Base-by-base conservation (phyloP, 83 land plant species). In the Thuja plicata region DNA sequence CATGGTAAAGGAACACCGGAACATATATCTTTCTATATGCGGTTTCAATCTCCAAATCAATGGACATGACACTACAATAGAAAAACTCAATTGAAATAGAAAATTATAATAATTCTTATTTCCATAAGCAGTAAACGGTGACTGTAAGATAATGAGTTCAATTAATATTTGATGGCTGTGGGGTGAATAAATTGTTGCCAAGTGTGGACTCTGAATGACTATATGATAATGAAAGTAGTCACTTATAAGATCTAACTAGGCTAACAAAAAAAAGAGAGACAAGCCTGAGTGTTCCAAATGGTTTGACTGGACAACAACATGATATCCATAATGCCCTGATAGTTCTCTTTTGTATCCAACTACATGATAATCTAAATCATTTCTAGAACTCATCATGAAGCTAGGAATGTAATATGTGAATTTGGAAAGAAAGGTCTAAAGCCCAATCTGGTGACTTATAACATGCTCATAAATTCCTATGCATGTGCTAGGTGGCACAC, bases 381-480 rank as follows among this genome's bases (percentile, higher is more conserved):
- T 76, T 76, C 79, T 34, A 17, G 13, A 76, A 34, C 38, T n/a
- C n/a, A n/a, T 73, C 46, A 78, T n/a, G 96, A 96, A 91, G 97
- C 97, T 71, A 93, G 99, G 87, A 95, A 97, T 86, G 94, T 95
- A 77, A 92, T 97, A 19, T 89, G 71, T 91, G 97, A 97, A 84
- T 96, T 96, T 91, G 94, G 91, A 41, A 94, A 92, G 86, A 24
- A 90, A 16, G 99, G 96, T 1, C 74, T 92, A 30, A 89, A 89
- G 54, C 97, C 99, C 16, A 93, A 95, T 46, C 88, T 92, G 15
- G 94, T 96, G 96, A 95, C 96, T 5, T 97, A 95, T 88, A 97
- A 97, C 84, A 97, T 97, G 94, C 92, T 97, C 87, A 88, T 97
- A 85, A 96, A 97, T 92, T 95, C 99, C 34, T 97, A 97, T 88